Evolutionary conservation across 177 flowering plant genomes (phyloP).

Genomic region (Vitis hybrid): DNA sequence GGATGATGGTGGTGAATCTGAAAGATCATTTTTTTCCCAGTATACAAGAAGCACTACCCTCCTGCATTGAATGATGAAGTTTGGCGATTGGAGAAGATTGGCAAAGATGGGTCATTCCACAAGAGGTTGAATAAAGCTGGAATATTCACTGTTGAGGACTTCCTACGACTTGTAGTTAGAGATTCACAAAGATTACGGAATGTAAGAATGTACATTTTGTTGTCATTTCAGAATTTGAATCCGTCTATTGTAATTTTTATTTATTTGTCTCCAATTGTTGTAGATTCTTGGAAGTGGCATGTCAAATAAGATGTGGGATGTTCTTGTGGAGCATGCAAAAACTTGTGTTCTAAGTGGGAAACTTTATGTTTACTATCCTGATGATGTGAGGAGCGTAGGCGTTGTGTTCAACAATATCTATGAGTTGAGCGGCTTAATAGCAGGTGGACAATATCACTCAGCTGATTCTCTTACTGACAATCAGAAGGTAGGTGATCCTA

Average conservation of each 20-base stretch:
- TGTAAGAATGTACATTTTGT: conserved; percentile 46
- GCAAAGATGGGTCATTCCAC: conserved; percentile 94
- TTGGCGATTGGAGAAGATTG: conserved; percentile 96
- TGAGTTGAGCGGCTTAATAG: conserved; percentile 75
- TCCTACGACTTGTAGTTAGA: conserved; percentile 70
- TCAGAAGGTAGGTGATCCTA: conserved; percentile 67
- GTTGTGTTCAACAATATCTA: conserved; percentile 88
- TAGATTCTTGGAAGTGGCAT: conserved; percentile 98
- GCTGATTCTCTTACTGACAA: conserved; percentile 73
- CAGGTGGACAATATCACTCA: conserved; percentile 64
- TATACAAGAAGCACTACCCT: conserved; percentile 94
- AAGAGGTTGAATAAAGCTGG: conserved; percentile 79
- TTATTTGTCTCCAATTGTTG: conserved; percentile 12
- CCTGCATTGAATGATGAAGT: conserved; percentile 87
- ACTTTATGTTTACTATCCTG: conserved; percentile 79
- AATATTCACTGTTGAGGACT: conserved; percentile 79
- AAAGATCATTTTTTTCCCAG: conserved; percentile 32
- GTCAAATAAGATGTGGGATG: conserved; percentile 99
- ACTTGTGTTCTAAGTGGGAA: conserved; percentile 87
- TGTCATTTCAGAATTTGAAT: neutral
- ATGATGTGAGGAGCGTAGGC: conserved; percentile 68
- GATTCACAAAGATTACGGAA: conserved; percentile 67
- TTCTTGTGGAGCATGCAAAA: conserved; percentile 90
- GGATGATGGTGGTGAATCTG: conserved; percentile 3
- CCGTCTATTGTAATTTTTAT: neutral